Evolutionary conservation across 176 grass and related monocot species (phyloP), one percentile per base, ranked within the genome.

Genomic region (Carex myosuroides): DNA sequence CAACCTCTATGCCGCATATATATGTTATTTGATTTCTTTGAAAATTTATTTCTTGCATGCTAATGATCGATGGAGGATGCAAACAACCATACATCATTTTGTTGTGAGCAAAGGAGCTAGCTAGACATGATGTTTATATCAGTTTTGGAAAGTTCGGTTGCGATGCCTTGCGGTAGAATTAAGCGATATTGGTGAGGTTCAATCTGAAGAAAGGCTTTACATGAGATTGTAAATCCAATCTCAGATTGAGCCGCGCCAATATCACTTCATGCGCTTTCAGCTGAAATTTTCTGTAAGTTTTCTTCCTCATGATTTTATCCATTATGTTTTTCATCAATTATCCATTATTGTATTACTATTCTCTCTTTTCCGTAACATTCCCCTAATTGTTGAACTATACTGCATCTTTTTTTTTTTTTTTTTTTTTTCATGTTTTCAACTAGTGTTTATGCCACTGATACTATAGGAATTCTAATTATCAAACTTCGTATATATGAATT

Each of bases 101-200:
- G 6, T 46, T 21, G 68, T 16, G 8, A 44, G 7, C 37, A 71
- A 13, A 44, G 33, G 17, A 71, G 68, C 26, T 29, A 46, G 63
- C 68, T 39, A 54, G 70, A 73, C n/a, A n/a, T n/a, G 2, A 33
- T 6, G n/a, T 8, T 50, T 29, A 29, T 37, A 75, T 12, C 58
- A 53, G n/a, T 21, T 6, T 26, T 29, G 56, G 52, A 30, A 10
- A 33, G 29, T 79, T 61, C 11, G 46, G 55, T 41, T 35, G 22
- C 54, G 37, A 4, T 76, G 57, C 37, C 8, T 75, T 50, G 13
- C 63, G 65, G 56, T 66, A 80, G 7, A 75, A 74, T 79, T 84
- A 88, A 97, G 95, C 88, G 95, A 95, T 98, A 92, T 98, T 98
- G 95, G 95, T 97, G 95, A 91, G 95, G 95, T 97, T 97, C 95